These are phyloP conservation scores for Stachybotrys chlorohalonatus DNA, from an alignment of 2,329 filamentous ascomycete species.

Conservation along the genomic window DNA sequence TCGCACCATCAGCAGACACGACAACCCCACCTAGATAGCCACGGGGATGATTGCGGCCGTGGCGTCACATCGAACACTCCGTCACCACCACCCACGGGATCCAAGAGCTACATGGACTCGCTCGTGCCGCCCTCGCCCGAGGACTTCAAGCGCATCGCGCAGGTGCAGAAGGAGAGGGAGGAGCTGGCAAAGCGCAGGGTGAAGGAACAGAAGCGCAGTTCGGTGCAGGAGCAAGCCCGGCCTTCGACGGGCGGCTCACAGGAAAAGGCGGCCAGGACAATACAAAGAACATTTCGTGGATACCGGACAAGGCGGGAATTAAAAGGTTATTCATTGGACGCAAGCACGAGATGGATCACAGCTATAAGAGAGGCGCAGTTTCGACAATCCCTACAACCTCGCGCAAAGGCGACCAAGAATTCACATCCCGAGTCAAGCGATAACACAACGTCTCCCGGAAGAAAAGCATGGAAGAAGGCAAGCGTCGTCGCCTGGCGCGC, in stretches of 20 bases:
- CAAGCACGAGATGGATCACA: conserved; percentile 63
- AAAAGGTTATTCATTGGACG: conserved; percentile 57
- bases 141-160: conserved; percentile 38
- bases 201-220: conserved; percentile 25
- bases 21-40: neutral
- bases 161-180: conserved; percentile 38
- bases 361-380: conserved; percentile 51
- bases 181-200: conserved; percentile 31
- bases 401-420: conserved; percentile 15
- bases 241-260: conserved; percentile 8
- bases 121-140: conserved; percentile 35
- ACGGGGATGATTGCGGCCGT: neutral
- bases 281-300: conserved; percentile 68
- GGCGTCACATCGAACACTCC: neutral
- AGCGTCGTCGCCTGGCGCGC: conserved; percentile 63
- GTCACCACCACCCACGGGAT: conserved; percentile 11
- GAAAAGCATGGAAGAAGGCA: conserved; percentile 67
- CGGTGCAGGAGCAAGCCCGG: conserved; percentile 15
- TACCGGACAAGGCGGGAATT: conserved; percentile 66
- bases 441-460: conserved; percentile 31
- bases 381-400: conserved; percentile 39
- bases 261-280: conserved; percentile 43
- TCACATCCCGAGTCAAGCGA: conserved; percentile 3
- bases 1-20: neutral
- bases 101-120: conserved; percentile 40